These are phyloP conservation scores for Colletotrichum eleusines DNA, from an alignment of 2,329 filamentous ascomycete genomes.

Conservation along the genomic window DNA sequence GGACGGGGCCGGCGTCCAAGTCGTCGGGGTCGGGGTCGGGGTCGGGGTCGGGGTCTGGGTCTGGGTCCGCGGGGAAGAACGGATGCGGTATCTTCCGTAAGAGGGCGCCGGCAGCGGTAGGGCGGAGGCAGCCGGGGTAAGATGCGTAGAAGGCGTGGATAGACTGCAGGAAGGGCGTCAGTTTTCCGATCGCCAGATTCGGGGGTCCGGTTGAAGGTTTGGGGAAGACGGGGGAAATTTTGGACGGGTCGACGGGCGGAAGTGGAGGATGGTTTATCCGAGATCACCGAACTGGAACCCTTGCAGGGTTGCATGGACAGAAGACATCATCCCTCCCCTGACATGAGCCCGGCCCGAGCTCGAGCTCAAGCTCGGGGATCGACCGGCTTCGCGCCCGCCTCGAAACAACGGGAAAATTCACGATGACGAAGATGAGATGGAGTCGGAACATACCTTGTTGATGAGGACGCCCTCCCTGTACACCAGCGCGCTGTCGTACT, in stretches of 20 bases:
- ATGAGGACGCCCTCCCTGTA: background rate
- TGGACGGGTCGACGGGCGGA: slow-evolving; percentile 7
- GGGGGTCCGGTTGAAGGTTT: background rate
- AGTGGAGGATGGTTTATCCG: slow-evolving; percentile 23
- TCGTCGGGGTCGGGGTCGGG: background rate
- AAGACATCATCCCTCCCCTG: background rate
- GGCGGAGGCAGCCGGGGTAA: slow-evolving; percentile 2
- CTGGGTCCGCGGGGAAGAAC: background rate
- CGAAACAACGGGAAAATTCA: background rate
- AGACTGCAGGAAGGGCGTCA: background rate
- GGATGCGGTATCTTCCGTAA: background rate
- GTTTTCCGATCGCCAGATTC: background rate
- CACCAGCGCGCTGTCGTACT: slow-evolving; percentile 7
- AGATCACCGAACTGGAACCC: background rate
- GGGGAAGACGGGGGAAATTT: slow-evolving; percentile 13
- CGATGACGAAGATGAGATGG: background rate
- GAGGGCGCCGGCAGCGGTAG: background rate
- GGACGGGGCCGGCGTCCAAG: background rate
- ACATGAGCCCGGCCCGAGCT: background rate
- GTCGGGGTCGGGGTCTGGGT: background rate
- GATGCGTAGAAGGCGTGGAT: slow-evolving; percentile 8
- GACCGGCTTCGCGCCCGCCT: background rate
- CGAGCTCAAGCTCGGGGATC: background rate
- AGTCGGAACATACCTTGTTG: slow-evolving; percentile 4
- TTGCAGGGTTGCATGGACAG: background rate